These are phyloP conservation scores for Apiospora rasikravindrae DNA, from an alignment of 2,329 filamentous ascomycete genomes.

Conservation along the genomic window DNA sequence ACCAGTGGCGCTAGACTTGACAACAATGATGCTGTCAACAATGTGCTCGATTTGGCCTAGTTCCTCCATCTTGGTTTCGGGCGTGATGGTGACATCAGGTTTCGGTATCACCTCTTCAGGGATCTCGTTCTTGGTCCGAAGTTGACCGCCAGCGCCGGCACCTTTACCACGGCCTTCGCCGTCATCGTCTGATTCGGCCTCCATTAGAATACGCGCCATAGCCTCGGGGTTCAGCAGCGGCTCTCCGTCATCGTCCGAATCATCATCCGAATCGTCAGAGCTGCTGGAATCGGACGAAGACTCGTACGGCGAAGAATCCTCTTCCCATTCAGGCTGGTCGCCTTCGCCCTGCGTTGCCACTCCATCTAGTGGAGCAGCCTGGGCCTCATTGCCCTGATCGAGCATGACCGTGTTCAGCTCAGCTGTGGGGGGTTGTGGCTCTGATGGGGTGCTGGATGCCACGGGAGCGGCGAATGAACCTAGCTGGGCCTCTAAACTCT, in stretches of 20 bases:
- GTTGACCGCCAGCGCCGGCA: conserved; percentile 49
- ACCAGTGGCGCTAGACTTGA: conserved; percentile 79
- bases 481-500: conserved; percentile 39
- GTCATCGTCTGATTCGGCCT: conserved; percentile 81
- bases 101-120: conserved; percentile 68
- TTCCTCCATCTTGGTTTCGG: conserved; percentile 76
- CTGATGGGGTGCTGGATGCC: neutral
- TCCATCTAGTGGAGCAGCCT: neutral
- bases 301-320: conserved; percentile 77
- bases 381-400: neutral
- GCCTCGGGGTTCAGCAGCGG: conserved; percentile 81
- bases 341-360: conserved; percentile 12
- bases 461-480: conserved; percentile 35
- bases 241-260: conserved; percentile 69
- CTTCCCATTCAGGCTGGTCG: conserved; percentile 80
- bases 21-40: conserved; percentile 78
- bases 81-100: conserved; percentile 78
- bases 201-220: conserved; percentile 85
- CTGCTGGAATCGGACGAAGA: conserved; percentile 66
- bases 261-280: conserved; percentile 66
- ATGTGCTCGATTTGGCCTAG: conserved; percentile 78
- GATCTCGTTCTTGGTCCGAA: conserved; percentile 85
- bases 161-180: conserved; percentile 58
- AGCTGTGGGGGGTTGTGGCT: conserved; percentile 21
- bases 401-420: conserved; percentile 27